Conservation (phyloP, 768 basidiomycete species). For the Boletales sp. region DNA sequence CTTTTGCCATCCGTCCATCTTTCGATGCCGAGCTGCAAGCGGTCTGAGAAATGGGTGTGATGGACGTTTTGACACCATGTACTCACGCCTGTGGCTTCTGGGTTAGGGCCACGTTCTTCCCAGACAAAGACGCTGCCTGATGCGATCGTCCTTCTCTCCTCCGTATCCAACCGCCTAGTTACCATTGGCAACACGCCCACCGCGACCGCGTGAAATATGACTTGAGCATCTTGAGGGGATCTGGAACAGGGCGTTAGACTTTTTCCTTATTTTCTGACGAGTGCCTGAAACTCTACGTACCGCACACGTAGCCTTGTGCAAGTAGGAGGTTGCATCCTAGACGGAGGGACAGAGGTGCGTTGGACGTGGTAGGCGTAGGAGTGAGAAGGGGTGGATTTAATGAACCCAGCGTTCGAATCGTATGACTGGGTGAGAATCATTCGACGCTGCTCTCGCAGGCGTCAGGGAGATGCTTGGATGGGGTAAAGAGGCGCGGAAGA, state of each 20-base stretch:
- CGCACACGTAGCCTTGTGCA: constrained; percentile 58
- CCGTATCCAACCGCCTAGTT: constrained; percentile 67
- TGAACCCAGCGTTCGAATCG: constrained; percentile 19
- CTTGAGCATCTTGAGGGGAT: constrained; percentile 62
- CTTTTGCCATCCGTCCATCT: constrained; percentile 77
- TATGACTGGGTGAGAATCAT: constrained; percentile 26
- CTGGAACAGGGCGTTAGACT: constrained; percentile 22
- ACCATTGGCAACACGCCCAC: constrained; percentile 60
- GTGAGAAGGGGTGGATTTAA: constrained; percentile 27
- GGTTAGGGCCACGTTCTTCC: constrained; percentile 72
- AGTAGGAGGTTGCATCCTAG: constrained; percentile 64
- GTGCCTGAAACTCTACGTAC: constrained; percentile 12
- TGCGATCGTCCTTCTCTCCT: constrained; percentile 66
- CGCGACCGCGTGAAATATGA: constrained; percentile 72
- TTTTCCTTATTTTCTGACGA: background rate
- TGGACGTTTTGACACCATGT: background rate
- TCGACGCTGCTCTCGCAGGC: constrained; percentile 17
- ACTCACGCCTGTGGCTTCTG: constrained; percentile 64
- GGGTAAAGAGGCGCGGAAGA: constrained; percentile 6
- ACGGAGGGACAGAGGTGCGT: constrained; percentile 9
- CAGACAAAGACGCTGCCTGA: constrained; percentile 79
- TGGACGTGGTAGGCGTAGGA: constrained; percentile 17
- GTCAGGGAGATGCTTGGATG: constrained; percentile 8
- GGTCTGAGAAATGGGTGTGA: constrained; percentile 7
- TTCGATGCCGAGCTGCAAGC: constrained; percentile 63